These are phyloP conservation scores for Meira miltonrushii DNA, from an alignment of 1,284 basidiomycete genomes.

Conservation along the genomic window DNA sequence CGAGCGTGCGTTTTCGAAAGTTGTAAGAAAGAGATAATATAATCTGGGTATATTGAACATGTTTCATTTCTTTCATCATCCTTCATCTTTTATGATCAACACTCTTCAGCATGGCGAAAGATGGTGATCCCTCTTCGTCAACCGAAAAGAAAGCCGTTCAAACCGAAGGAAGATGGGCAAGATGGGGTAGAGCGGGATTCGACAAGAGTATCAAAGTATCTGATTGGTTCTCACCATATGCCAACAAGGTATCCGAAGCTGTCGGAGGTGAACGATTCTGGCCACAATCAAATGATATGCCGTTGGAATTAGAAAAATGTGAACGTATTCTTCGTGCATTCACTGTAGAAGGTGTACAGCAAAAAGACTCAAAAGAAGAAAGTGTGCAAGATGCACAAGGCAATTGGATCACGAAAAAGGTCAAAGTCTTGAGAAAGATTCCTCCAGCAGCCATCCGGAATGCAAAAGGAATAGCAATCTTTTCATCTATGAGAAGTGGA, in stretches of 20 bases:
- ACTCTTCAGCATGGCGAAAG: no score
- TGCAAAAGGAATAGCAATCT: slow-evolving; percentile 56
- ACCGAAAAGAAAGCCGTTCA: not conserved
- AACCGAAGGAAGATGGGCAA: slow-evolving; percentile 19
- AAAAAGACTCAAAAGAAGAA: slow-evolving; percentile 23
- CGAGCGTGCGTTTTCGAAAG: no score
- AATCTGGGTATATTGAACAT: no score
- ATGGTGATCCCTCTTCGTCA: no score
- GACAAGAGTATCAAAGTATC: slow-evolving; percentile 40
- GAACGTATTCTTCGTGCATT: slow-evolving; percentile 55
- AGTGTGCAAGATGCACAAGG: slow-evolving; percentile 22
- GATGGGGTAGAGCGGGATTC: slow-evolving; percentile 28
- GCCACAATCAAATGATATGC: slow-evolving; percentile 58
- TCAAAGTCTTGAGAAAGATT: slow-evolving; percentile 57
- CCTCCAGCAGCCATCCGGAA: slow-evolving; percentile 56
- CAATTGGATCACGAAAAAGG: slow-evolving; percentile 50
- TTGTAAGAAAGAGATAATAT: no score
- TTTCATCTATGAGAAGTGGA: slow-evolving; percentile 56
- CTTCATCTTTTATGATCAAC: no score
- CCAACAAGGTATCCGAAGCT: slow-evolving; percentile 36
- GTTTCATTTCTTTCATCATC: no score
- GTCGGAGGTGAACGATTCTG: slow-evolving; percentile 58
- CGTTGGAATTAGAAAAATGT: slow-evolving; percentile 57
- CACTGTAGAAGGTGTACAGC: slow-evolving; percentile 40
- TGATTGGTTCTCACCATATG: slow-evolving; percentile 47